Conservation (phyloP, 23 red algal species). For the Agarophyton chilense region DNA sequence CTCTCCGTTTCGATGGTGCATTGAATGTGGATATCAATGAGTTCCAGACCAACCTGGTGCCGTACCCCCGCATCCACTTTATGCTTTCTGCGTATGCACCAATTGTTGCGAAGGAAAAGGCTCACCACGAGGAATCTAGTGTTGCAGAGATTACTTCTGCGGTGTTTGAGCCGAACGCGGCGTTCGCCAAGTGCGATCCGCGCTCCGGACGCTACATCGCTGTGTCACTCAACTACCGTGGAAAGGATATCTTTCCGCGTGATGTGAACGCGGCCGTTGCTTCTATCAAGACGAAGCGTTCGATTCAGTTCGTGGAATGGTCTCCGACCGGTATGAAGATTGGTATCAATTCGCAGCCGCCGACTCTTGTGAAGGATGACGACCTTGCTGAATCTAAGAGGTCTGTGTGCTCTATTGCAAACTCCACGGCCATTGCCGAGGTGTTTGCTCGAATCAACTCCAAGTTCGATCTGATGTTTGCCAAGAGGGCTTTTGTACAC, state of each 20-base stretch:
- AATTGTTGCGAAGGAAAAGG: conserved; percentile 92
- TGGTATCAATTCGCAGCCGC: conserved; percentile 95
- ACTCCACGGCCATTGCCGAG: conserved; percentile 98
- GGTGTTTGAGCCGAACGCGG: conserved; percentile 94
- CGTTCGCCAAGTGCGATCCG: conserved; percentile 99
- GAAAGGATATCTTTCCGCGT: conserved; percentile 90
- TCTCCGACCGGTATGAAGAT: conserved; percentile 98
- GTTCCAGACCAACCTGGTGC: conserved; percentile 99
- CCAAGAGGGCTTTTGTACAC: conserved; percentile 97
- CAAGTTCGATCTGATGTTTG: conserved; percentile 99
- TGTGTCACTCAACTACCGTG: conserved; percentile 96
- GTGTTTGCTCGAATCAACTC: conserved; percentile 96
- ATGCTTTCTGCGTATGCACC: conserved; percentile 99
- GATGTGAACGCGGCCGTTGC: conserved; percentile 96
- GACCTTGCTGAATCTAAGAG: conserved; percentile 89
- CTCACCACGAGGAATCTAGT: conserved; percentile 93
- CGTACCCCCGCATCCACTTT: conserved; percentile 99
- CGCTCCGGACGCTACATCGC: conserved; percentile 97
- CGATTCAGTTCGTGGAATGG: conserved; percentile 99
- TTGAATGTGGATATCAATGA: conserved; percentile 99
- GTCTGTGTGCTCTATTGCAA: conserved; percentile 95
- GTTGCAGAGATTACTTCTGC: conserved; percentile 94
- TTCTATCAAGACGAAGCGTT: conserved; percentile 93
- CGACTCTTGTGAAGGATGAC: conserved; percentile 80
- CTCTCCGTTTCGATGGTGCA: conserved; percentile 97